These are phyloP conservation scores for Bidens hawaiensis DNA, from an alignment of 140 eudicot species.

Conservation along the genomic window DNA sequence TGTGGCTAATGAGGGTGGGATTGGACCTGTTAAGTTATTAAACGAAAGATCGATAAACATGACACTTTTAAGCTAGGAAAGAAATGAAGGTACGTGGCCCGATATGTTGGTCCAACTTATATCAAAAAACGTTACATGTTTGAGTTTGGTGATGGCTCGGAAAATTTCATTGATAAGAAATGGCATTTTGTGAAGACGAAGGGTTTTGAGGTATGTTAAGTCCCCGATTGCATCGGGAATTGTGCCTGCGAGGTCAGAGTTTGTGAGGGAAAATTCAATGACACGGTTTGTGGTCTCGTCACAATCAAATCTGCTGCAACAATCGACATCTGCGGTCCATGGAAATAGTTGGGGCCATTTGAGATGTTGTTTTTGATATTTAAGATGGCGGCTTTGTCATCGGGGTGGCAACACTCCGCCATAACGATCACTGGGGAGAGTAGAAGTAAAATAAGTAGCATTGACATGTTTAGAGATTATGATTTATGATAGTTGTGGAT, in stretches of 20 bases:
- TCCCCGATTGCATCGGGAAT: constrained; percentile 42
- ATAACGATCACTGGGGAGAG: constrained; percentile 12
- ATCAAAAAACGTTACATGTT: constrained; percentile 26
- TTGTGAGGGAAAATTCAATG: constrained; percentile 24
- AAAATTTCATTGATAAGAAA: constrained; percentile 45
- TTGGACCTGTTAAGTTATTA: constrained; percentile 41
- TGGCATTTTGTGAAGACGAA: constrained; percentile 51
- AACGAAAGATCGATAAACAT: constrained; percentile 36
- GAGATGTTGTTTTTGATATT: constrained; percentile 46
- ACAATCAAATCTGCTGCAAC: constrained; percentile 48
- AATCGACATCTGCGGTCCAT: constrained; percentile 33
- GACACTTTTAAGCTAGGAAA: constrained; percentile 31
- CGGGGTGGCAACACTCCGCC: constrained; percentile 50
- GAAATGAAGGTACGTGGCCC: constrained; percentile 44
- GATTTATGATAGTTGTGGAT: neutral
- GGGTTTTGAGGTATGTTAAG: constrained; percentile 33
- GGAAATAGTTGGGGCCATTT: constrained; percentile 35
- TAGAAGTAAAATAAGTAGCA: constrained; percentile 25
- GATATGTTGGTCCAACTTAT: constrained; percentile 55
- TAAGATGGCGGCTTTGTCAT: constrained; percentile 43
- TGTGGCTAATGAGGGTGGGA: constrained; percentile 47
- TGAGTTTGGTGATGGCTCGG: constrained; percentile 13
- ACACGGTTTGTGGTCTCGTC: constrained; percentile 39
- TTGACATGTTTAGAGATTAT: constrained; percentile 13
- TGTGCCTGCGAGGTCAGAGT: constrained; percentile 37